These are phyloP conservation scores for Hypoxylon trugodes DNA, from an alignment of 495 filamentous ascomycete genomes.

Conservation along the genomic window DNA sequence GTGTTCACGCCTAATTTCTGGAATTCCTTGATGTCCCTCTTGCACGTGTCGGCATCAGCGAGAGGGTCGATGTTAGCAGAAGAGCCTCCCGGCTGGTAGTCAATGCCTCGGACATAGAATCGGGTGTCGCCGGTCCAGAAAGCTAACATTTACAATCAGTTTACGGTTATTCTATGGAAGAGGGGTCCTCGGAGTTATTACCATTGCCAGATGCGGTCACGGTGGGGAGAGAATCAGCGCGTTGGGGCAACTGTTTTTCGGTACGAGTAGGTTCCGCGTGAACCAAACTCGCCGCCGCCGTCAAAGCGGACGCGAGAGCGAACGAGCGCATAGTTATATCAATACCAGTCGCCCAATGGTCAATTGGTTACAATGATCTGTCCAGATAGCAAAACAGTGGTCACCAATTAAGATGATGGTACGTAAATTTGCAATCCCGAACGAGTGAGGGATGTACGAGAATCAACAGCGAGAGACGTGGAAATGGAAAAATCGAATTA, in stretches of 20 bases:
- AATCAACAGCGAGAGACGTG: slow-evolving; percentile 23
- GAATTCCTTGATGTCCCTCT: slow-evolving; percentile 86
- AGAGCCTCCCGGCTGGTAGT: slow-evolving; percentile 94
- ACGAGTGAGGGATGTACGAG: slow-evolving; percentile 26
- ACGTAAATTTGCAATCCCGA: slow-evolving; percentile 23
- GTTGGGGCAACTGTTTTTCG: slow-evolving; percentile 65
- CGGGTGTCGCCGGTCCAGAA: slow-evolving; percentile 85
- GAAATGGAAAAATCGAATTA: slow-evolving; percentile 12
- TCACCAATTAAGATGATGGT: slow-evolving; percentile 19
- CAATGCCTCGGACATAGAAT: slow-evolving; percentile 94
- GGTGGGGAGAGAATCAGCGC: slow-evolving; percentile 49
- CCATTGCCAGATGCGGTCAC: slow-evolving; percentile 60
- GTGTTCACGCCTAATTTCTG: slow-evolving; percentile 88
- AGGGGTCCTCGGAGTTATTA: slow-evolving; percentile 27
- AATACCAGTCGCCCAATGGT: slow-evolving; percentile 14
- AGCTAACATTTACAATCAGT: slow-evolving; percentile 57
- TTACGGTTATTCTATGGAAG: background rate
- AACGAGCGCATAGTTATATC: slow-evolving; percentile 64
- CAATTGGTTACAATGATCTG: slow-evolving; percentile 16
- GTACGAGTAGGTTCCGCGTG: slow-evolving; percentile 65
- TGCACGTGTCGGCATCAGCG: slow-evolving; percentile 72
- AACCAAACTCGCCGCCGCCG: slow-evolving; percentile 63
- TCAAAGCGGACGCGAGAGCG: slow-evolving; percentile 58
- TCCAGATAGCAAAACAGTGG: background rate
- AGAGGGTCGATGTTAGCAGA: slow-evolving; percentile 82